These are phyloP conservation scores for Cordyceps sp. DNA, from an alignment of 2,329 filamentous ascomycete species.

Conservation along the genomic window DNA sequence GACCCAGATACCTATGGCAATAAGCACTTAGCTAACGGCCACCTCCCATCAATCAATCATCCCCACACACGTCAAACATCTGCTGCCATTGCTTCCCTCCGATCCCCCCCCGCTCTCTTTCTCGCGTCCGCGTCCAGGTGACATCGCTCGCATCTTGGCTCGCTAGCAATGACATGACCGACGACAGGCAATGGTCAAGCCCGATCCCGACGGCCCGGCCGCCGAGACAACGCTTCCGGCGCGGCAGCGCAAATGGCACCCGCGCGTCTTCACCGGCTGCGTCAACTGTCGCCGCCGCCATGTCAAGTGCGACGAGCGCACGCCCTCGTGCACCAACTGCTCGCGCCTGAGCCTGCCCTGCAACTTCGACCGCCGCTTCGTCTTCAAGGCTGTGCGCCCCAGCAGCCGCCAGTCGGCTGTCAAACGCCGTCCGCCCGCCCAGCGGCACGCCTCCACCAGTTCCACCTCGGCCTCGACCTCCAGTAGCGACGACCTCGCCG, in stretches of 20 bases:
- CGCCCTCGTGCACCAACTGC: conserved; percentile 20
- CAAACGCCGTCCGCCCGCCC: not conserved
- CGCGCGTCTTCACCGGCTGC: conserved; percentile 22
- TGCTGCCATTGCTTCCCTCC: too few relatives aligned
- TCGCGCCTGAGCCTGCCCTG: conserved; percentile 9
- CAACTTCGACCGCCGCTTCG: conserved; percentile 6
- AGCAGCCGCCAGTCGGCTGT: conserved; percentile 1
- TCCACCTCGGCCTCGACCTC: not conserved
- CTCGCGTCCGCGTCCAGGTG: not conserved
- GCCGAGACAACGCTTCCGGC: conserved; percentile 1
- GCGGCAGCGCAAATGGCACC: conserved; percentile 15
- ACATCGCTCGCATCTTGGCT: conserved; percentile 1
- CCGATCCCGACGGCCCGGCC: conserved; percentile 2
- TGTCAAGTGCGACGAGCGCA: conserved; percentile 10
- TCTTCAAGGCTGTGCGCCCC: conserved; percentile 4
- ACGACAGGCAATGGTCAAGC: conserved; percentile 5
- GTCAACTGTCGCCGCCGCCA: conserved; percentile 21
- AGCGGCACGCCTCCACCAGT: not conserved
- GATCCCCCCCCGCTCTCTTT: not conserved
- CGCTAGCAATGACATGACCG: too few relatives aligned
- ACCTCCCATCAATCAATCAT: too few relatives aligned
- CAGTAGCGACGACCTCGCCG: not conserved
- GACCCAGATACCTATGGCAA: too few relatives aligned
- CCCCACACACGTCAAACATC: too few relatives aligned
- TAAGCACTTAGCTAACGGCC: too few relatives aligned